These are phyloP conservation scores for Cytospora mali DNA, from an alignment of 2,329 filamentous ascomycete species.

Conservation along the genomic window DNA sequence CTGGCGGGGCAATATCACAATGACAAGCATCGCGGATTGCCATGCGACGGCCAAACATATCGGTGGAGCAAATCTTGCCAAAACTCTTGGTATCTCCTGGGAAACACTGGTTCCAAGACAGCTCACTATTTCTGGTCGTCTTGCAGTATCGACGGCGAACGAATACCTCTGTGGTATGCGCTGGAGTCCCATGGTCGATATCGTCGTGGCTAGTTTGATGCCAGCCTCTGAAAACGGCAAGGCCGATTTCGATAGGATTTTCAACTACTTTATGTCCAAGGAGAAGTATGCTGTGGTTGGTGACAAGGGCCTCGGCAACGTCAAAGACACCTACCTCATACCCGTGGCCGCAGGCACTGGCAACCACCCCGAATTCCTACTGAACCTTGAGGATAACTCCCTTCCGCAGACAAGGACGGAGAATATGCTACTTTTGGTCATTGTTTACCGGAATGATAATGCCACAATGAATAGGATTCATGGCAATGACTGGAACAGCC, in stretches of 20 bases:
- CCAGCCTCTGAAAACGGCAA: constrained; percentile 63
- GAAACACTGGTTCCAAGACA: constrained; percentile 70
- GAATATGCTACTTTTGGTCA: constrained; percentile 78
- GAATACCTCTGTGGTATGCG: constrained; percentile 89
- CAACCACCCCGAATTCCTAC: constrained; percentile 81
- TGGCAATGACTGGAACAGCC: constrained; percentile 35
- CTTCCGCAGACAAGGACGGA: constrained; percentile 73
- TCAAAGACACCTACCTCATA: constrained; percentile 89
- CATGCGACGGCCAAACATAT: constrained; percentile 78
- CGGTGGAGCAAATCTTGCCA: constrained; percentile 78
- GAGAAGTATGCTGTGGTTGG: constrained; percentile 86
- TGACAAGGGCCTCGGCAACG: constrained; percentile 71
- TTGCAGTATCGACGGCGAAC: constrained; percentile 79
- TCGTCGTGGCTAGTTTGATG: constrained; percentile 76
- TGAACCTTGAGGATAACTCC: constrained; percentile 82
- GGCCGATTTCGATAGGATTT: constrained; percentile 72
- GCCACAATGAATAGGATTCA: constrained; percentile 42
- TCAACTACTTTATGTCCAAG: constrained; percentile 82
- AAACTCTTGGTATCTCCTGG: constrained; percentile 62
- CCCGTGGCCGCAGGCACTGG: constrained; percentile 74
- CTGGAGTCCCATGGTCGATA: constrained; percentile 79
- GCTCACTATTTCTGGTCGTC: constrained; percentile 75
- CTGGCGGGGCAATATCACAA: constrained; percentile 76
- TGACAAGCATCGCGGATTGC: constrained; percentile 78
- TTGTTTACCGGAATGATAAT: constrained; percentile 74